Base-by-base conservation (phyloP, 2,329 filamentous ascomycete genomes). In the Alternaria novae-zelandiae region DNA sequence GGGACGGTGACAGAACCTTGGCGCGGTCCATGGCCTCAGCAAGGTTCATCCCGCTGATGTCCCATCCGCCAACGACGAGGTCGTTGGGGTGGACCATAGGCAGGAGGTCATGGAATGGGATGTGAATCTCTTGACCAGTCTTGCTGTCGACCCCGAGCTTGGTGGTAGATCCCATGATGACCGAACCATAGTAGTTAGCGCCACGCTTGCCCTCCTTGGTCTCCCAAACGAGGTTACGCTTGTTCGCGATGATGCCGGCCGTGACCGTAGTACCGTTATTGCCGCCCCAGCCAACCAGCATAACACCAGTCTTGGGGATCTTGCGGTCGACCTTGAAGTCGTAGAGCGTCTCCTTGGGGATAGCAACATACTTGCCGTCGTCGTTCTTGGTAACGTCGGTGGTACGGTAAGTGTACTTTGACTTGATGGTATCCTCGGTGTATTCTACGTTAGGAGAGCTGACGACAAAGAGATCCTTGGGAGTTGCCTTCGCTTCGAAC, bases 261-360 rank as follows among this genome's bases (percentile, higher is more conserved):
- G 96, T 98, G 67, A 99, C 93, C 62, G 96, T 99, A 70, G 93
- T 93, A 70, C 96, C 96, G 80, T 99, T 99, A 89, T 99, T 99
- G 78, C 96, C 96, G 82, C 96, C 96, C 89, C 91, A 95, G 69
- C 96, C 96, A 71, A 99, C 95, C 70, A 99, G 88, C 96, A 99
- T 98, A 85, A 97, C 88, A 78, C 96, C 96, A 72, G 93, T 88
- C 87, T 95, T 97, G 82, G 94, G 93, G 64, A 98, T 88, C 82
- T 92, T 92, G 81, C 95, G 93, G 80, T 97, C 91, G 77, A 96
- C 92, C 87, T 97, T 97, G 91, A 99, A 98, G 86, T 97, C 91
- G 82, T 98, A 99, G 72, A 90, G 84, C 67, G 92, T 96, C 84
- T 97, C 91, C 82, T 92, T 92, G 76, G 96, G 96, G 66, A 88